phyloP scores from a whole-genome alignment of 306 rosid genomes.

The Castanospermum australe region DNA sequence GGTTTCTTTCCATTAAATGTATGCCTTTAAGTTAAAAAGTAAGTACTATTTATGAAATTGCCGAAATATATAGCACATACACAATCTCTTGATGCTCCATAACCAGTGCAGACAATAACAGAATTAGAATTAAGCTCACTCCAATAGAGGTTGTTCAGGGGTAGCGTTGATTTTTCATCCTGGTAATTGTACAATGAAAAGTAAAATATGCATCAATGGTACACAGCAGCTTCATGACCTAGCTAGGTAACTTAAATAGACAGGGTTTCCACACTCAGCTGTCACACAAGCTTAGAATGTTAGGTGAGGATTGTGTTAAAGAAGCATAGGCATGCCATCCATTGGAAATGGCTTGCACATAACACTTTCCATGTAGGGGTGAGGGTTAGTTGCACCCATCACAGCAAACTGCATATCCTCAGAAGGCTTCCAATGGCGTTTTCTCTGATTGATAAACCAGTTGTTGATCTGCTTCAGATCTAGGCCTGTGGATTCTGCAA shows the following conservation, averaged over 20 bases:
- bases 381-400: slow-evolving; percentile 84
- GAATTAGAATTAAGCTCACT: background rate
- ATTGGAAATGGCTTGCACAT: slow-evolving; percentile 78
- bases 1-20: no score
- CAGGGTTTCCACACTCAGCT: background rate
- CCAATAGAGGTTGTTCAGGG: background rate
- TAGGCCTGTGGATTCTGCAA: slow-evolving; percentile 87
- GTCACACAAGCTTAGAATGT: background rate
- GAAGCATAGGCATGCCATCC: slow-evolving; percentile 56
- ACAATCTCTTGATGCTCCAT: background rate
- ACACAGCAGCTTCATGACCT: background rate
- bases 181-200: background rate
- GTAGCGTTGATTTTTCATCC: background rate
- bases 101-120: background rate
- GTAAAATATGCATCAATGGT: slow-evolving; percentile 10
- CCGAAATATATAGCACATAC: background rate
- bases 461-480: slow-evolving; percentile 98
- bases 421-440: slow-evolving; percentile 95
- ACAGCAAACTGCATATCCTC: slow-evolving; percentile 98
- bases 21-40: background rate
- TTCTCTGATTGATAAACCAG: slow-evolving; percentile 96
- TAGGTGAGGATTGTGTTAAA: slow-evolving; percentile 1
- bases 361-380: slow-evolving; percentile 76
- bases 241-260: slow-evolving; percentile 2
- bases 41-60: background rate